These are phyloP conservation scores for Spergularia azorica DNA, from an alignment of 179 eudicot genomes.

Conservation along the genomic window DNA sequence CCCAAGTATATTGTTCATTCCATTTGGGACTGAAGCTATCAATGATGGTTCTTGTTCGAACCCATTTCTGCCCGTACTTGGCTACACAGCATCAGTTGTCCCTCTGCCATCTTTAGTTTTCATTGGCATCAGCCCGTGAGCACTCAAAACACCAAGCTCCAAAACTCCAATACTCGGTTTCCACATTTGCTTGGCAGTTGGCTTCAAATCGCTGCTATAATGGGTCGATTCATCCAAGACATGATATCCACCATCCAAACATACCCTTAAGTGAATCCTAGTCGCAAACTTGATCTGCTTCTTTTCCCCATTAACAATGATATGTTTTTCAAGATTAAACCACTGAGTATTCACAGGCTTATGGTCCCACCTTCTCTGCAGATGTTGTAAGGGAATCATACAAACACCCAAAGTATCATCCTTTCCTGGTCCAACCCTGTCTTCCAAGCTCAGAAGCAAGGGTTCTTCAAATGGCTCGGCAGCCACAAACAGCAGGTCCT, in stretches of 20 bases:
- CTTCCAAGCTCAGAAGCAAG: conserved; percentile 40
- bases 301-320: conserved; percentile 53
- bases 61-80: conserved; percentile 90
- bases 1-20: conserved; percentile 99
- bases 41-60: conserved; percentile 77
- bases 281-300: conserved; percentile 65
- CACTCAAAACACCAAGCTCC: conserved; percentile 82
- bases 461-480: conserved; percentile 55
- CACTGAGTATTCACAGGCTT: conserved; percentile 68
- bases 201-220: conserved; percentile 78
- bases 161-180: conserved; percentile 80
- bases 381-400: conserved; percentile 46
- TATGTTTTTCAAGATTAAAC: conserved; percentile 74
- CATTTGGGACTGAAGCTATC: conserved; percentile 76
- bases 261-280: conserved; percentile 66
- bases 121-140: conserved; percentile 70
- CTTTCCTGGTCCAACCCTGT: conserved; percentile 45
- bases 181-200: conserved; percentile 85
- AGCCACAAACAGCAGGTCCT: conserved; percentile 48
- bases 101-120: conserved; percentile 79
- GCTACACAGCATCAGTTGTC: conserved; percentile 87
- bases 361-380: conserved; percentile 70
- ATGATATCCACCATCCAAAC: conserved; percentile 90
- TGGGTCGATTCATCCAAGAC: conserved; percentile 87
- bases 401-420: conserved; percentile 67